Evolutionary conservation across 805 yeast species (phyloP), one percentile per base, ranked within the genome.

Genomic region (Candida pseudofarinosa): DNA sequence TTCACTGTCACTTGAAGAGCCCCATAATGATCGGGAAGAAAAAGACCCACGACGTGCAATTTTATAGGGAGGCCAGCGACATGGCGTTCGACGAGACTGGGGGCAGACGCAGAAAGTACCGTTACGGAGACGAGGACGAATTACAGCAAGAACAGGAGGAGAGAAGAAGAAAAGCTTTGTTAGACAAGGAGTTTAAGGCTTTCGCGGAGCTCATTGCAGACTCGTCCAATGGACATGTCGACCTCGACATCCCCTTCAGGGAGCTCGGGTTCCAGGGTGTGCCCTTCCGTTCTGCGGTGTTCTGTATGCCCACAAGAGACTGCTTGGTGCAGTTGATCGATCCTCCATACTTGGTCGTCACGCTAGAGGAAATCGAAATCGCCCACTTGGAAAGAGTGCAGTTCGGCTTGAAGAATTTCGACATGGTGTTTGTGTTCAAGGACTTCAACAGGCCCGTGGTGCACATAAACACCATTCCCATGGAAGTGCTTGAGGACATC

Each of bases 111-210:
- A 81, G 97, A 64, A 79, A 77, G 51, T 84, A 83, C 63, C 69
- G 93, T 58, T 93, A 93, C 60, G 99, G 99, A 37, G 99, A 93
- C 62, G 99, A 93, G 64, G 99, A 93, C 64, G 99, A 93, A 68
- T 73, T 93, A 50, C 98, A 93, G 66, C 97, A 91, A 66, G 99
- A 93, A 69, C 97, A 91, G 67, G 98, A 93, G 64, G 99, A 93
- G 69, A 83, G 97, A 70, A 78, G 91, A 65, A 79, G 97, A 67
- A 86, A 95, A 56, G 85, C 87, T 18, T 79, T 88, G 32, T 77
- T 93, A 56, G 97, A 93, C 67, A 88, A 85, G 63, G 98, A 93
- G 65, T 93, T 90, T 69, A 83, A 81, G 64, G 74, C 76, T 37
- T 93, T 89, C 69, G 91, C 91, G 15, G 97, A 93, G 65, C 79